A percentile compares a stretch with the other conserved stretches of the same genome.
These are phyloP conservation scores for Dryas drummondii DNA, from an alignment of 306 rosid species.

Conservation along the genomic window DNA sequence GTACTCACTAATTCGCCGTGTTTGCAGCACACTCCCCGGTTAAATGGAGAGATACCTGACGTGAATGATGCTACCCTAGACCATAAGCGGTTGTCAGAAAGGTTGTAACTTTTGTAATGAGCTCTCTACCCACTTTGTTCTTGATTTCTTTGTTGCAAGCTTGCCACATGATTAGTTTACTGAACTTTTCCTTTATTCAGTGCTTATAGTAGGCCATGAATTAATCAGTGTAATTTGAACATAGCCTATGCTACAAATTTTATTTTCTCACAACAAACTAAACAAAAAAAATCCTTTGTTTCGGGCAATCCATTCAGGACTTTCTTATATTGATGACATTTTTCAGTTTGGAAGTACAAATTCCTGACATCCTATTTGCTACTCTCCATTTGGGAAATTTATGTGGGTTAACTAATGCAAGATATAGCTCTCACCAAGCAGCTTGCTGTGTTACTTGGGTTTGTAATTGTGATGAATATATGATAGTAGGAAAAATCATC, in stretches of 20 bases:
- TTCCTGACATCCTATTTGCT: neutral
- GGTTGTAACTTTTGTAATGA: slow-evolving; percentile 46
- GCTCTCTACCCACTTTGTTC: neutral
- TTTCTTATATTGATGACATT: too few relatives aligned
- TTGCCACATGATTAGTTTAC: neutral
- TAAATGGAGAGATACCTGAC: slow-evolving; percentile 96
- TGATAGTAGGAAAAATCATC: slow-evolving; percentile 1
- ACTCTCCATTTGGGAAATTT: neutral
- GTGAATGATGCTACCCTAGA: slow-evolving; percentile 88
- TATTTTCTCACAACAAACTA: neutral
- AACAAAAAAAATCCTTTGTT: neutral
- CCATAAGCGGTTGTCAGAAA: slow-evolving; percentile 75
- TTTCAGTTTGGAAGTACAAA: too few relatives aligned
- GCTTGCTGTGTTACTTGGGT: neutral
- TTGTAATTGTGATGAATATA: neutral
- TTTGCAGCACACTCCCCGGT: slow-evolving; percentile 91
- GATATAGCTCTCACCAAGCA: neutral
- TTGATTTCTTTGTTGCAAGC: neutral
- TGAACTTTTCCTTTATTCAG: neutral
- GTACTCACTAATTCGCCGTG: slow-evolving; percentile 36
- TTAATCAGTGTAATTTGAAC: neutral
- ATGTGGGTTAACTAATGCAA: neutral
- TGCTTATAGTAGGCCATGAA: neutral
- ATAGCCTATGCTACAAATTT: neutral
- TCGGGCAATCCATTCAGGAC: too few relatives aligned